Evolutionary conservation across 768 basidiomycete genomes (phyloP), one percentile per base, ranked within the genome.

Genomic region (Lactifluus piperatus): DNA sequence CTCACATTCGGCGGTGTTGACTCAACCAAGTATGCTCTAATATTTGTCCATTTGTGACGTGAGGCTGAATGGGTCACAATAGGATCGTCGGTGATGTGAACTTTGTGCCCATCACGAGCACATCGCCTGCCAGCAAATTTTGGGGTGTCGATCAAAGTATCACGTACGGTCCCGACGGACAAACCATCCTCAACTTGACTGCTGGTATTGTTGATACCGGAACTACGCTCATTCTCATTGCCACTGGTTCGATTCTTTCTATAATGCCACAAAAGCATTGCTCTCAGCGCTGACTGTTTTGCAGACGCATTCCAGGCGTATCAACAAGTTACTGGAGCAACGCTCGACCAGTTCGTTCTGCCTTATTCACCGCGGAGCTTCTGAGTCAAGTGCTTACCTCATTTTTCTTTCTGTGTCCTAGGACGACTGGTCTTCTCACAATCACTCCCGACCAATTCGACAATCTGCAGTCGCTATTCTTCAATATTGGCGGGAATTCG

Each of bases 171-270:
- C 22, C 55, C 18, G 45, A 36, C 20, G 54, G 57, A 57, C 62
- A 60, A 30, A 66, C 68, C 26, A 69, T 81, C 30, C 64, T 76
- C 24, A 59, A 66, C 22, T 63, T 56, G 32, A 72, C 75, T 39
- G 67, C 78, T 2, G 80, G 80, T 14, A 79, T 81, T 60, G 76
- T 81, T 39, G 80, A 81, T 65, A 78, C 77, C 29, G 77, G 79
- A 46, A 80, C 82, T 30, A 81, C 82, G 18, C 71, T 82, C 39
- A 65, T 83, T 5, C 71, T 84, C 51, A 67, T 84, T 56, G 81
- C 82, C 10, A 79, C 80, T 2, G 58, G 65, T 67, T 37, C 36
- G 65, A 9, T 47, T 34, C 41, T 54, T 20, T 20, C 37, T 13
- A 9, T 29, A 27, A 27, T 7, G 5, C 26, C 18, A 22, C 32